Base-by-base conservation (phyloP, 306 rosid species). In the Pueraria montana region DNA sequence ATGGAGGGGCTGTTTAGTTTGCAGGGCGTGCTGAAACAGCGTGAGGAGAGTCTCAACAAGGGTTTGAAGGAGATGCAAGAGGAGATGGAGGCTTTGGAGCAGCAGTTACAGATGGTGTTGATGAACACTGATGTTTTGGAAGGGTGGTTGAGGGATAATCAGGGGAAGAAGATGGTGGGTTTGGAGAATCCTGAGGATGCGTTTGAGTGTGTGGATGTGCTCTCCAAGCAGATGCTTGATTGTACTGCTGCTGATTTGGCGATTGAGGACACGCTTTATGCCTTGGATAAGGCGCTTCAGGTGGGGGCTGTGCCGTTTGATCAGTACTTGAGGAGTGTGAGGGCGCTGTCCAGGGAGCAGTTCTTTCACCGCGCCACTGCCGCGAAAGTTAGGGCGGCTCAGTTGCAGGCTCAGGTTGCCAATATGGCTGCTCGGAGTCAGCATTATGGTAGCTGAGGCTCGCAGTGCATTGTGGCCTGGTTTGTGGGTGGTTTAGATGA, bases 351-450 rank as follows among this genome's bases (percentile, higher is more conserved):
- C 0, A 83, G 99, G 46, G 97, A 94, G 79, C 99, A 96, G 73
- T 96, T 94, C 84, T 91, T 94, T 76, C 92, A 92, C 27, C 90
- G 99, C 0, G 99, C 98, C 52, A 88, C 89, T 0, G 90, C 91
- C 0, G 84, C 97, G 0, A 96, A 96, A 84, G 98, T 96, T 23
- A 84, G 97, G 81, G 97, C 95, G 0, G 87, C 95, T 27, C 97
- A 96, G 74, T 87, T 96, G 92, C 98, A 93, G 76, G 83, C 94
- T 77, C 99, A 94, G 88, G 99, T 94, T 82, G 90, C 98, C 11
- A 90, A 80, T 83, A 93, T 96, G 96, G 92, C 98, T 40, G 69
- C 91, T 0, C 73, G 98, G 90, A 88, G 56, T 77, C 86, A 92
- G 4, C 98, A 91, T 69, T 96, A 87, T 85, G 90, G 32, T 63